phyloP scores from a whole-genome alignment of 2,329 filamentous ascomycete species.

The Penicillium sp. region DNA sequence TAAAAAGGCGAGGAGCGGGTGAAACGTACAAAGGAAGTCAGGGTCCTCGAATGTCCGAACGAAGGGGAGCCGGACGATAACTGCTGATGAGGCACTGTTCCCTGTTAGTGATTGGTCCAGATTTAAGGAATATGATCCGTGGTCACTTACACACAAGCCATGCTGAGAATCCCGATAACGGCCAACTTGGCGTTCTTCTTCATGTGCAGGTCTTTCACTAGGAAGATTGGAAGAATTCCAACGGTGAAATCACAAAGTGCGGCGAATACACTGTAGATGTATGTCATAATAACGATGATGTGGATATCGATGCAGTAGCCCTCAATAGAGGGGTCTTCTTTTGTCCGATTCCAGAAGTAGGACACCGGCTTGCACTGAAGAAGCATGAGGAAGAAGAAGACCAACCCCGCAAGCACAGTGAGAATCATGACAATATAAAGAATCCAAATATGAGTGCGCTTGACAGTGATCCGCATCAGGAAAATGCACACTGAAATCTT shows the following conservation, averaged over 20 bases:
- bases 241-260: constrained; percentile 54
- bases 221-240: constrained; percentile 54
- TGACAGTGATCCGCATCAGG: constrained; percentile 53
- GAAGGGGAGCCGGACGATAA: constrained; percentile 49
- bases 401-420: constrained; percentile 46
- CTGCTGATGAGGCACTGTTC: constrained; percentile 43
- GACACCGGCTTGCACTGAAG: constrained; percentile 55
- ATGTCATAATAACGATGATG: constrained; percentile 36
- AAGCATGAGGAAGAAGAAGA: constrained; percentile 55
- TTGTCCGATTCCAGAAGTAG: constrained; percentile 50
- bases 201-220: constrained; percentile 60
- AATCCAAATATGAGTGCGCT: constrained; percentile 47
- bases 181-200: constrained; percentile 53
- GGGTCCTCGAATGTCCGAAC: constrained; percentile 38
- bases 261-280: constrained; percentile 35
- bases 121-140: constrained; percentile 10
- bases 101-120: constrained; percentile 13
- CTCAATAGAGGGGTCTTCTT: constrained; percentile 28
- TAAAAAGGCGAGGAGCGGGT: background rate
- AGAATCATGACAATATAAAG: constrained; percentile 49
- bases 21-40: constrained; percentile 35
- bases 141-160: constrained; percentile 53
- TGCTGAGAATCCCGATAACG: constrained; percentile 54
- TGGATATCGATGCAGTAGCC: constrained; percentile 45
- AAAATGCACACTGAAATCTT: constrained; percentile 56